phyloP scores from a whole-genome alignment of 2,329 filamentous ascomycete genomes.

The Pseudogymnoascus sp. region DNA sequence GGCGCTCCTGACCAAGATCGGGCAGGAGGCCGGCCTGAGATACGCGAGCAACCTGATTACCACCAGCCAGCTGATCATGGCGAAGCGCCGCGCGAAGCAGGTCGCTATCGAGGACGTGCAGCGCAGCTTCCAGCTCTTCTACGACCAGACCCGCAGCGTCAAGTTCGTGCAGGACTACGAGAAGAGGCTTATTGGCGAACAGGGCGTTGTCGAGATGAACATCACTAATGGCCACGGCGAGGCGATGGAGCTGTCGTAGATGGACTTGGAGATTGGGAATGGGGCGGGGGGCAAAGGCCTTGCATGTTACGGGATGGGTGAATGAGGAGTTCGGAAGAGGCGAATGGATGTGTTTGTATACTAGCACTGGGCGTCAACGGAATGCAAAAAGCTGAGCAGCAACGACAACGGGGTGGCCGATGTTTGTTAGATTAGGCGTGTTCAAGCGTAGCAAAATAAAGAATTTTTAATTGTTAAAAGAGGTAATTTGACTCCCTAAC shows the following conservation, averaged over 20 bases:
- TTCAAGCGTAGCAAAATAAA: slow-evolving; percentile 7
- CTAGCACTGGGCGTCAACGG: slow-evolving; percentile 8
- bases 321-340: slow-evolving; percentile 7
- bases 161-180: slow-evolving; percentile 87
- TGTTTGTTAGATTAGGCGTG: slow-evolving; percentile 7
- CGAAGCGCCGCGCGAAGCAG: slow-evolving; percentile 78
- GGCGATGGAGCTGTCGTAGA: slow-evolving; percentile 50
- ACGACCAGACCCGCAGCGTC: slow-evolving; percentile 78
- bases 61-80: slow-evolving; percentile 77
- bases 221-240: slow-evolving; percentile 51
- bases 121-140: slow-evolving; percentile 89
- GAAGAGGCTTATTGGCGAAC: slow-evolving; percentile 84
- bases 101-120: slow-evolving; percentile 84
- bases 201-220: slow-evolving; percentile 67
- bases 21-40: slow-evolving; percentile 79
- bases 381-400: slow-evolving; percentile 1
- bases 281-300: neutral
- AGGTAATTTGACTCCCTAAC: neutral
- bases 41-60: slow-evolving; percentile 99
- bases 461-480: neutral
- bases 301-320: neutral
- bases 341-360: slow-evolving; percentile 8
- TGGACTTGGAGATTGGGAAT: neutral
- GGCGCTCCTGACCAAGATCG: slow-evolving; percentile 90
- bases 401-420: slow-evolving; percentile 6